A percentile compares a stretch with the other conserved stretches of the same genome.
These are phyloP conservation scores for Pisolithus microcarpus DNA, from an alignment of 768 basidiomycete species.

Conservation along the genomic window DNA sequence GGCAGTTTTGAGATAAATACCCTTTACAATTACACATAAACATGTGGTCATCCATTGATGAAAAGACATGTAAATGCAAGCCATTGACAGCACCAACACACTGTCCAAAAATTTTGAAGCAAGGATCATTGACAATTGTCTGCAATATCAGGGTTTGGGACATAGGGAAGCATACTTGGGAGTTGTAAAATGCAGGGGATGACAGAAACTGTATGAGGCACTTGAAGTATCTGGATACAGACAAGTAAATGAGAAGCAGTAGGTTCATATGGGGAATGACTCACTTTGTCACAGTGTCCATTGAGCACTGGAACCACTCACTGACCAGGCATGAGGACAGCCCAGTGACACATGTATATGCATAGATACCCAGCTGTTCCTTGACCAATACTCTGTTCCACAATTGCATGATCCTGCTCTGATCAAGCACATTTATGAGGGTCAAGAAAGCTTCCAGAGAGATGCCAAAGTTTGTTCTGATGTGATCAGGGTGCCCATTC, in stretches of 20 bases:
- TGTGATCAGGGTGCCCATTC: not conserved
- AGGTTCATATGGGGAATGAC: not conserved
- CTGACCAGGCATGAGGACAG: not conserved
- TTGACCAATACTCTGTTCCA: not conserved
- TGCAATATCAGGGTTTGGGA: not conserved
- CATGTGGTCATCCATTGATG: not conserved
- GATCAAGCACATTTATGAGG: not conserved
- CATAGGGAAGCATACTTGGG: not conserved
- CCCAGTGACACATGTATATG: not conserved
- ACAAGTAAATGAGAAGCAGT: not conserved
- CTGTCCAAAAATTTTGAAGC: not conserved
- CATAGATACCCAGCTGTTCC: not conserved
- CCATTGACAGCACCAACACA: constrained; percentile 1
- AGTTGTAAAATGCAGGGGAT: not conserved
- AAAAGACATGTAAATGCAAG: not conserved
- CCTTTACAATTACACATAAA: constrained; percentile 7
- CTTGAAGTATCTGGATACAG: not conserved
- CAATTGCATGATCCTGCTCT: not conserved
- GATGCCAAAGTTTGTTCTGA: not conserved
- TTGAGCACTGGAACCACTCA: not conserved
- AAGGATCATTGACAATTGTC: not conserved
- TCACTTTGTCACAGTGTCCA: not conserved
- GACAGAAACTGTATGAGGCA: not conserved
- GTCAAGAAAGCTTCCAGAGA: constrained; percentile 9
- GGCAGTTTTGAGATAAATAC: constrained; percentile 10